These are phyloP conservation scores for Alternaria hordeiaustralica DNA, from an alignment of 2,329 filamentous ascomycete genomes.

Conservation along the genomic window DNA sequence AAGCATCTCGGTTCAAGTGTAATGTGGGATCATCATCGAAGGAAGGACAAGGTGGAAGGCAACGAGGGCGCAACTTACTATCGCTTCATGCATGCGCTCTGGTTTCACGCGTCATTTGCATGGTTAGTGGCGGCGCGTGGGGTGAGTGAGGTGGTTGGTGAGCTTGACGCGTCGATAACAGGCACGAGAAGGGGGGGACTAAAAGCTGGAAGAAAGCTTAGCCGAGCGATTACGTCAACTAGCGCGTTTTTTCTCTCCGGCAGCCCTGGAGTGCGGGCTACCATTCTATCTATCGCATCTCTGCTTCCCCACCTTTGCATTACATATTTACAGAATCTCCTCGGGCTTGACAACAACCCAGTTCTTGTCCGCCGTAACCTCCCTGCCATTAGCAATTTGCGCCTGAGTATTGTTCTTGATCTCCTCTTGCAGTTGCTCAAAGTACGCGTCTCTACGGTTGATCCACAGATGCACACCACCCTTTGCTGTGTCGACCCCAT, in stretches of 20 bases:
- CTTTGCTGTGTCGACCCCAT: slow-evolving; percentile 36
- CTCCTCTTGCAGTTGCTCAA: slow-evolving; percentile 27
- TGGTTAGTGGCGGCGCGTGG: not conserved
- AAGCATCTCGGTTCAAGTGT: slow-evolving; percentile 23
- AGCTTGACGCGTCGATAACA: not conserved
- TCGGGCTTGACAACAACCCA: slow-evolving; percentile 39
- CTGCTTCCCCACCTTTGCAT: not conserved
- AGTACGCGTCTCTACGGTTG: slow-evolving; percentile 30
- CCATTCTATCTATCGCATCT: not conserved
- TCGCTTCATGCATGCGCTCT: not conserved
- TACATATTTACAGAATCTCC: slow-evolving; percentile 30
- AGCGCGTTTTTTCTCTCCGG: not conserved
- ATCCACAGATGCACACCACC: slow-evolving; percentile 41
- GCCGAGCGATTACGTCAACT: slow-evolving; percentile 9
- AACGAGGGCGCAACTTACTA: not conserved
- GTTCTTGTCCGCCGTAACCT: slow-evolving; percentile 40
- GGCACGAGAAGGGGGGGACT: not conserved
- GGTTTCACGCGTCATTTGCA: not conserved
- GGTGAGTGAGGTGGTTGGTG: not conserved
- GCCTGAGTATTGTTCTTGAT: slow-evolving; percentile 30
- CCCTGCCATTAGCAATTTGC: slow-evolving; percentile 35
- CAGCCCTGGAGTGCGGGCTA: not conserved
- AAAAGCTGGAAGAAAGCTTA: not conserved
- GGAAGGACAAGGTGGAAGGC: not conserved
- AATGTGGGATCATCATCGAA: slow-evolving; percentile 18